A percentile compares a stretch with the other conserved stretches of the same genome.
Conservation (phyloP, 768 basidiomycete genomes). For the Termitomyces sp. region DNA sequence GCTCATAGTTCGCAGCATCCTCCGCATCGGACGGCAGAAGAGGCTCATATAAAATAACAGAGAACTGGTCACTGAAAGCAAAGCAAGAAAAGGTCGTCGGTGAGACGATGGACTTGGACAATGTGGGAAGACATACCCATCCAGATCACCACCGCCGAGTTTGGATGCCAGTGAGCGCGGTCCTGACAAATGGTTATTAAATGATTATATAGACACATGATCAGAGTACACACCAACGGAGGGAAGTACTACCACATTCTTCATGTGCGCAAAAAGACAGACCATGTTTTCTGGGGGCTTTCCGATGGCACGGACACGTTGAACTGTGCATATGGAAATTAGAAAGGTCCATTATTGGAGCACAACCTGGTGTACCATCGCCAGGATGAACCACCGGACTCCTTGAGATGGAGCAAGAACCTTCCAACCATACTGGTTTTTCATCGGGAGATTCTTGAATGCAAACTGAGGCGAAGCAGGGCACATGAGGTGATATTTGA, state of each 20-base stretch:
- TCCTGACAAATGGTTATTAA: conserved; percentile 29
- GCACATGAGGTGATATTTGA: background rate
- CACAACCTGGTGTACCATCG: conserved; percentile 41
- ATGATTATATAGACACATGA: background rate
- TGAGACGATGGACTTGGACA: background rate
- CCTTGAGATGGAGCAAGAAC: conserved; percentile 58
- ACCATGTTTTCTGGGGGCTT: conserved; percentile 51
- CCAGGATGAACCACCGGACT: conserved; percentile 77
- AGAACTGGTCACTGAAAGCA: conserved; percentile 52
- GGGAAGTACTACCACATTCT: conserved; percentile 71
- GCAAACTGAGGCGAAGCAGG: conserved; percentile 38
- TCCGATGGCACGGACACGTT: conserved; percentile 68
- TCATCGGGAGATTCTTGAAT: conserved; percentile 46
- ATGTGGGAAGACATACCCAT: conserved; percentile 48
- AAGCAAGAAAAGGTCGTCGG: background rate
- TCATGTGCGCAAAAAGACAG: conserved; percentile 56
- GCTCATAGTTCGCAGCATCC: conserved; percentile 47
- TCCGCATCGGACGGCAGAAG: conserved; percentile 50
- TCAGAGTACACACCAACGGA: conserved; percentile 40
- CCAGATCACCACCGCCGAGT: conserved; percentile 75
- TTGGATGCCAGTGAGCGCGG: conserved; percentile 60
- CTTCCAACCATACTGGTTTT: conserved; percentile 52
- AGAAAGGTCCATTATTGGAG: background rate
- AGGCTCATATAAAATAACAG: conserved; percentile 50
- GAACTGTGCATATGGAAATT: conserved; percentile 36